Evolutionary conservation across 176 grass and related monocot genomes (phyloP), one percentile per base, ranked within the genome.

Genomic region (Phragmites australis): DNA sequence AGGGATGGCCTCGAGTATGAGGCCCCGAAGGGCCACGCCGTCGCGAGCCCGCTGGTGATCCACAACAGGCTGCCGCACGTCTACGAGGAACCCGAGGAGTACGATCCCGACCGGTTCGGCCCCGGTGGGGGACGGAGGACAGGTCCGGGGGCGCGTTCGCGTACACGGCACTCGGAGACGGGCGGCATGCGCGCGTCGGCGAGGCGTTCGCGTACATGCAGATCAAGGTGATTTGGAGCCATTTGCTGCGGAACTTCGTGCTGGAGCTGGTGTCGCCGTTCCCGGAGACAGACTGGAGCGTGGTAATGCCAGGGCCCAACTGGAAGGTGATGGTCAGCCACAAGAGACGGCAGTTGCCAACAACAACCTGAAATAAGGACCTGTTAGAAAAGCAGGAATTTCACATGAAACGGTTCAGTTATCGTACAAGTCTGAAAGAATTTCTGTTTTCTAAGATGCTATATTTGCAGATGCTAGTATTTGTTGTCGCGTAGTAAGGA

Each of bases 171-270:
- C 91, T 93, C 42, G 94, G 94, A 4, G 89, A 78, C 6, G 94
- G 94, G 1, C 44, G 91, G 60, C 94, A 93, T 3, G 82, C 71
- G 5, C 93, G 91, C 75, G 65, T 93, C 3, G 89, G 89, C 4
- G 94, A 97, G 85, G 87, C 91, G 4, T 97, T 93, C 29, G 87
- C 87, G 1, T 97, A 97, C 81, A 72, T 93, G 64, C 81, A 97
- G 54, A 90, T 92, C 69, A 97, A 93, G 94, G 71, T 78, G 7
- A 92, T 93, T 51, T 90, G 91, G 91, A 93, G 84, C 65, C 91
- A 93, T 41, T 47, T 97, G 74, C 78, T 93, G 21, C 87, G 89
- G 59, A 97, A 88, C 71, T 92, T 97, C 0, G 79, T 93, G 66
- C 47, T 97, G 26, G 82, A 92, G 76, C 72, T 93, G 43, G 61